These are phyloP conservation scores for Naegleria lovaniensis DNA, from an alignment of 208 protist species.

Conservation along the genomic window DNA sequence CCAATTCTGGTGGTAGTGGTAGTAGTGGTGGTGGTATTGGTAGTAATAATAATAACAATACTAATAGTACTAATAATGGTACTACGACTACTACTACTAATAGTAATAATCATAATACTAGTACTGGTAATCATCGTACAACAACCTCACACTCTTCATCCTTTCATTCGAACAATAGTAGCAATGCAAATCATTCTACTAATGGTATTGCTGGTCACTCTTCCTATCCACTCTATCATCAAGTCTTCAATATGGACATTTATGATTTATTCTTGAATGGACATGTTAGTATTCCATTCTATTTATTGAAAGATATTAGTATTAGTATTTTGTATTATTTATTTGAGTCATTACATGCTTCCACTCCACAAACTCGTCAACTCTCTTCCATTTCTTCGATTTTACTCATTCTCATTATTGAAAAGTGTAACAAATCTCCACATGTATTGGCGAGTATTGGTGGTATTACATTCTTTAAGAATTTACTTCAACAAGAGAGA, in stretches of 20 bases:
- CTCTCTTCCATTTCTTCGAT: neutral
- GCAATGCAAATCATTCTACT: no score
- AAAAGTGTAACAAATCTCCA: slow-evolving; percentile 16
- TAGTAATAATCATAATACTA: no score
- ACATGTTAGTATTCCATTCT: neutral
- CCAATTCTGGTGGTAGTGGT: no score
- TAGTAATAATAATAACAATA: no score
- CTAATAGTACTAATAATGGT: no score
- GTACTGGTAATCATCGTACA: no score
- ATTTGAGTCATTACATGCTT: neutral
- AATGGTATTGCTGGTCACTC: no score
- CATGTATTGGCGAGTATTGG: slow-evolving; percentile 7
- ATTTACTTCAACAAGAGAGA: neutral
- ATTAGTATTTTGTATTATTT: slow-evolving; percentile 25
- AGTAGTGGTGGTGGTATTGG: no score
- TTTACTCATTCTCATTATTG: slow-evolving; percentile 17
- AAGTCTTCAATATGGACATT: neutral
- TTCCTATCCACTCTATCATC: no score
- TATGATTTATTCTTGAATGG: neutral
- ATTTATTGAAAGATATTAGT: slow-evolving; percentile 12
- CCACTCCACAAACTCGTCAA: neutral
- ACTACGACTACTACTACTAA: no score
- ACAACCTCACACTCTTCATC: no score
- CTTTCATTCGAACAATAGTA: no score
- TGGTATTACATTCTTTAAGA: slow-evolving; percentile 2